Evolutionary conservation across 2,329 filamentous ascomycete species (phyloP), one percentile per base, ranked within the genome.

Genomic region (Hypocreales sp.): DNA sequence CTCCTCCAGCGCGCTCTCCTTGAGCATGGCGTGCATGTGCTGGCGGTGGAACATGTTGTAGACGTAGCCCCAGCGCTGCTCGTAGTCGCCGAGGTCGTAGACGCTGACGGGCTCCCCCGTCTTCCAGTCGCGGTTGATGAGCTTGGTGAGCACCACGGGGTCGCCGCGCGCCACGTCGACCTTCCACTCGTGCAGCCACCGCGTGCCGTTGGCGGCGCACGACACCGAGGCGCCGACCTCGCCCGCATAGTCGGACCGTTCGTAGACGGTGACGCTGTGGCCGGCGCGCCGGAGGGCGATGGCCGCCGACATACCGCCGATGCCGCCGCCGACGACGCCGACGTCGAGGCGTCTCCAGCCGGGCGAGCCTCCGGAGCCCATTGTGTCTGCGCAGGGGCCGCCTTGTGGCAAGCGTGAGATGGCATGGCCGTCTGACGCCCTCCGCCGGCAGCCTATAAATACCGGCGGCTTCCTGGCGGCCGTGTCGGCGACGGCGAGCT

Each of bases 41-140:
- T 75, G 67, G 1, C 73, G 58, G 40, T 79, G 73, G 37, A 79
- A 79, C 69, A 76, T 76, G 46, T 77, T 72, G 45, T 77, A 75
- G 0, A 67, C 58, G 14, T 68, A 64, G 9, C 72, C 72, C 72
- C 72, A 79, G 29, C 55, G 56, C 50, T 69, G 43, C 46, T 79
- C 64, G 31, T 79, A 79, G 40, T 79, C 73, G 8, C 53, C 61
- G 12, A 80, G 48, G 37, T 68, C 62, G 38, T 75, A 78, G 1
- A 73, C 67, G 36, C 64, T 77, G 15, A 72, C 61, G 0, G 68
- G 64, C 48, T 78, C 67, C 1, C 75, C 75, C 1, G 72, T 79
- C 43, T 67, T 64, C 74, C 74, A 80, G 48, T 79, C 72, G 4
- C 68, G 64, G 44, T 72, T 76, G 51, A 80, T 79, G 28, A 80